These are phyloP conservation scores for Annulohypoxylon nitens DNA, from an alignment of 495 filamentous ascomycete genomes.

Conservation along the genomic window DNA sequence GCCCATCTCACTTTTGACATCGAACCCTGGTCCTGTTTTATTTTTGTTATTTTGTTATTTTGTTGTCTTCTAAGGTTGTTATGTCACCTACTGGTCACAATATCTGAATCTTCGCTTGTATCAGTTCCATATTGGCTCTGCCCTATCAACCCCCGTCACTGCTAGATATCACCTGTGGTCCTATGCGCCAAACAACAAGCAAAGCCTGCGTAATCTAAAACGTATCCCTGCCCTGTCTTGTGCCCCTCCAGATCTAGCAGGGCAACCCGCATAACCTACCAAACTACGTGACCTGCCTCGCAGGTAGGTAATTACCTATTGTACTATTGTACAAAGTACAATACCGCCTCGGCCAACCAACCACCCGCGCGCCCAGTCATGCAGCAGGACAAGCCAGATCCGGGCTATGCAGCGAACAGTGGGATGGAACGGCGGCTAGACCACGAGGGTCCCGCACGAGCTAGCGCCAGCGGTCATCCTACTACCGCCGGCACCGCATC, in stretches of 20 bases:
- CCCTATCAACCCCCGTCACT: background rate
- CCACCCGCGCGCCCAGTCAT: slow-evolving; percentile 15
- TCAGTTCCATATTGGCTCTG: slow-evolving; percentile 17
- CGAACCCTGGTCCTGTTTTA: background rate
- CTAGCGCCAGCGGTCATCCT: slow-evolving; percentile 1
- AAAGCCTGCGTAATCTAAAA: slow-evolving; percentile 26
- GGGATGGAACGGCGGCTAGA: slow-evolving; percentile 33
- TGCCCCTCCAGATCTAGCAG: slow-evolving; percentile 20
- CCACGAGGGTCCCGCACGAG: slow-evolving; percentile 21
- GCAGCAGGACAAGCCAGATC: slow-evolving; percentile 30
- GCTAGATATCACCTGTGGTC: slow-evolving; percentile 8
- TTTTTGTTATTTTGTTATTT: slow-evolving; percentile 1
- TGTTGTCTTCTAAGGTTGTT: background rate
- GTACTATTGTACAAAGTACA: slow-evolving; percentile 2
- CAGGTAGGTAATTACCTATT: background rate
- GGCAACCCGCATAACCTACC: slow-evolving; percentile 6
- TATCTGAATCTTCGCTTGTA: slow-evolving; percentile 17
- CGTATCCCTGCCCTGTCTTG: slow-evolving; percentile 24
- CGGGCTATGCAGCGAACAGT: slow-evolving; percentile 25
- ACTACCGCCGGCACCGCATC: slow-evolving; percentile 9
- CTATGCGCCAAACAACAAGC: slow-evolving; percentile 14
- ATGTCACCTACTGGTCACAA: background rate
- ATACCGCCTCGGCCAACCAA: background rate
- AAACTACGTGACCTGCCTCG: background rate
- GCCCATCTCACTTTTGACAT: background rate